Percentiles rank a stretch among this genome's conserved stretches.
Conservation (phyloP, 1,284 basidiomycete species). For the Rhodotorula sp. region DNA sequence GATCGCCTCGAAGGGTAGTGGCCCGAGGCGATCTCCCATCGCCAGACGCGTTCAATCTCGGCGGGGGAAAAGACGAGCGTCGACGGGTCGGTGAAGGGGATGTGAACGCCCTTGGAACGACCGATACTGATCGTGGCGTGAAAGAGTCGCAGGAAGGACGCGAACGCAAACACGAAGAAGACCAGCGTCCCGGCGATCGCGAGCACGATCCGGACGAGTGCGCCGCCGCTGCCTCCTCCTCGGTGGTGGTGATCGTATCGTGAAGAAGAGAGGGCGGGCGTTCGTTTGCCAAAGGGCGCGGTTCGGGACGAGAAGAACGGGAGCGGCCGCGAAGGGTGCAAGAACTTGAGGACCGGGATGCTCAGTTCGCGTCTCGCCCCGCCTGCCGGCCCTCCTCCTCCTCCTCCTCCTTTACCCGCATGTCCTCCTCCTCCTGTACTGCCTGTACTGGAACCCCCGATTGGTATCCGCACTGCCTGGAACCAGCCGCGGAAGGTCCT, state of each 20-base stretch:
- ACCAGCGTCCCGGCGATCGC: constrained; percentile 25
- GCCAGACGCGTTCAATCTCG: constrained; percentile 82
- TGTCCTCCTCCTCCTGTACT: too few relatives aligned
- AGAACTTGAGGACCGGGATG: constrained; percentile 30
- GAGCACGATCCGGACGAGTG: constrained; percentile 12
- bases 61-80: constrained; percentile 73
- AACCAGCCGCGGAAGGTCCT: constrained; percentile 13
- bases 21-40: constrained; percentile 86
- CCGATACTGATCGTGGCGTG: not conserved
- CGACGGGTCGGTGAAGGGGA: constrained; percentile 64
- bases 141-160: not conserved
- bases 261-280: constrained; percentile 5
- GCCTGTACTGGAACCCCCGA: not conserved
- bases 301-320: constrained; percentile 5
- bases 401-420: not conserved
- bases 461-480: constrained; percentile 22
- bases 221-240: not conserved
- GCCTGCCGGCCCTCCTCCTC: not conserved
- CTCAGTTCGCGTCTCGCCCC: constrained; percentile 24
- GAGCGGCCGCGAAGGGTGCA: constrained; percentile 26
- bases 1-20: constrained; percentile 76
- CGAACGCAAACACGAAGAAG: constrained; percentile 9
- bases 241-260: constrained; percentile 6
- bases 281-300: not conserved
- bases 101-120: constrained; percentile 47